These are phyloP conservation scores for Halophytophthora polymorphica DNA, from an alignment of 352 stramenopile genomes.

Conservation along the genomic window DNA sequence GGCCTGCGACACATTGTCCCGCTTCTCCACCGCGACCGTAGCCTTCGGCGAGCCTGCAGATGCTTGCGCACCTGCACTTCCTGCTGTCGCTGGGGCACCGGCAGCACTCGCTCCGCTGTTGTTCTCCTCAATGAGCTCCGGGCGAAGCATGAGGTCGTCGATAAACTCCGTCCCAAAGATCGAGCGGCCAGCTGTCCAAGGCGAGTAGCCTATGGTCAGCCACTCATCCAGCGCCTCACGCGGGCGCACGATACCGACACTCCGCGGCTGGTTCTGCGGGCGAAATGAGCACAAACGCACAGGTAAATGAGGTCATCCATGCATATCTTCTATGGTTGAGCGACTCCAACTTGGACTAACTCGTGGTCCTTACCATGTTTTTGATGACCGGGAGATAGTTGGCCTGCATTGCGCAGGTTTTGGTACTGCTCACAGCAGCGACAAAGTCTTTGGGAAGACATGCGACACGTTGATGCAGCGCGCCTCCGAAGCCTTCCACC, in stretches of 20 bases:
- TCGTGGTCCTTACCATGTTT: constrained; percentile 47
- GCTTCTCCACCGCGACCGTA: constrained; percentile 35
- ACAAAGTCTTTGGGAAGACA: constrained; percentile 71
- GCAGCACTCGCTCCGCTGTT: constrained; percentile 6
- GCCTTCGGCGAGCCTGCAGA: constrained; percentile 6
- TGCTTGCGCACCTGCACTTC: background rate
- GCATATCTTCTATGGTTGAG: background rate
- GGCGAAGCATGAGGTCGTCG: constrained; percentile 52
- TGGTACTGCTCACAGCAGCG: constrained; percentile 55
- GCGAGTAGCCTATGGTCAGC: constrained; percentile 88
- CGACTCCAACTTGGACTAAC: background rate
- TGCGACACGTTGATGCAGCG: constrained; percentile 62
- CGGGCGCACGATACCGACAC: constrained; percentile 87
- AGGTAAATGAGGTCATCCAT: background rate
- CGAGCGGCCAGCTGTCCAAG: constrained; percentile 81
- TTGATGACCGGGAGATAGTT: constrained; percentile 76
- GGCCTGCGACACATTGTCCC: constrained; percentile 74
- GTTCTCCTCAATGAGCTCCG: constrained; percentile 38
- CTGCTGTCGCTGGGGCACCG: background rate
- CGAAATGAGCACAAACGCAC: constrained; percentile 1
- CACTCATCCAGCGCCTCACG: constrained; percentile 86
- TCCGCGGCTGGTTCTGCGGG: constrained; percentile 71
- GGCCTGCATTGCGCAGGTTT: constrained; percentile 74
- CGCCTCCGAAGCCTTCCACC: constrained; percentile 51
- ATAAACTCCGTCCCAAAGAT: constrained; percentile 69